Conservation (phyloP, 1,284 basidiomycete genomes). For the Trametes hirsuta region DNA sequence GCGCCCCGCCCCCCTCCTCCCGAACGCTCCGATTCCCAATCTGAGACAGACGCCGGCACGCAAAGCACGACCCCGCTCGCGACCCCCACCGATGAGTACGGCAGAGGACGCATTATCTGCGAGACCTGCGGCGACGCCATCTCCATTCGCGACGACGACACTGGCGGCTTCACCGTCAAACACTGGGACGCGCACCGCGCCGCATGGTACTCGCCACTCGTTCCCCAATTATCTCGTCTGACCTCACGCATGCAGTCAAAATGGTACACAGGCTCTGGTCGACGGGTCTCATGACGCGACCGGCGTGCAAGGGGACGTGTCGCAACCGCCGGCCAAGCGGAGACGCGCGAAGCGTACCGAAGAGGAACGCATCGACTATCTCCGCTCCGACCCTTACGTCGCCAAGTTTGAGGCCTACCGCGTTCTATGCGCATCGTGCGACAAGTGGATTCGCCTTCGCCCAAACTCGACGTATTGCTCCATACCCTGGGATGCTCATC, state of each 20-base stretch:
- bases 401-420: slow-evolving; percentile 77
- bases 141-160: slow-evolving; percentile 63
- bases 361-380: slow-evolving; percentile 75
- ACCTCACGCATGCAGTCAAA: slow-evolving; percentile 26
- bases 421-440: slow-evolving; percentile 74
- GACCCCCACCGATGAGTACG: slow-evolving; percentile 47
- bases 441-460: slow-evolving; percentile 80
- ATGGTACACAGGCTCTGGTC: slow-evolving; percentile 24
- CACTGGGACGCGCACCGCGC: slow-evolving; percentile 70
- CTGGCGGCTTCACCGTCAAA: slow-evolving; percentile 63
- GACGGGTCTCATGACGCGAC: slow-evolving; percentile 26
- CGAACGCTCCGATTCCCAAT: slow-evolving; percentile 23
- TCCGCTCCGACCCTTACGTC: slow-evolving; percentile 74
- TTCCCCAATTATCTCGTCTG: neutral
- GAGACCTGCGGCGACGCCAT: slow-evolving; percentile 60
- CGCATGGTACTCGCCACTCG: slow-evolving; percentile 50
- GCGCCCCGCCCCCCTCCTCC: slow-evolving; percentile 19
- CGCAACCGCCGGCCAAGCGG: slow-evolving; percentile 42
- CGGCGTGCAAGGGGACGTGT: slow-evolving; percentile 25
- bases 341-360: slow-evolving; percentile 77
- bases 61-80: slow-evolving; percentile 34
- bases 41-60: slow-evolving; percentile 19
- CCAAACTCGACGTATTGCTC: slow-evolving; percentile 83
- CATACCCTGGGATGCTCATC: slow-evolving; percentile 84
- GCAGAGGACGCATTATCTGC: slow-evolving; percentile 65